phyloP scores from a whole-genome alignment of 1,284 basidiomycete genomes.

The Leccinum proximum region DNA sequence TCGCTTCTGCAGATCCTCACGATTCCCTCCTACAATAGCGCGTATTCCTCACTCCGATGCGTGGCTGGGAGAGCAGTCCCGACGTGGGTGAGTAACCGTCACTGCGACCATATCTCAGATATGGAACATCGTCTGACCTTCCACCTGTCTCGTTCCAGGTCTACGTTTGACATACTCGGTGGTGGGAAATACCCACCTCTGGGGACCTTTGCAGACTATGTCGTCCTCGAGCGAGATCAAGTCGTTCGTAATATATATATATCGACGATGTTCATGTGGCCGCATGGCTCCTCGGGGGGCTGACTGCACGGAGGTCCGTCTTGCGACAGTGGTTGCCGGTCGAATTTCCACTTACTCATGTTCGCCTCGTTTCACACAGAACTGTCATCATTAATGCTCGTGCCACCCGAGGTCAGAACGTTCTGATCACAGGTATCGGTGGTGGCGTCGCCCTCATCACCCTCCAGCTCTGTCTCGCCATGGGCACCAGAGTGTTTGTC shows the following conservation, averaged over 20 bases:
- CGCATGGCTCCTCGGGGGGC: constrained; percentile 73
- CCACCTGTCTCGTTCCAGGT: too few species aligned
- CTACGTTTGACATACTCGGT: too few species aligned
- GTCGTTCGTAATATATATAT: constrained; percentile 34
- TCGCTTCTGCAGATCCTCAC: too few species aligned
- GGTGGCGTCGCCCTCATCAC: constrained; percentile 82
- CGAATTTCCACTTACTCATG: not conserved
- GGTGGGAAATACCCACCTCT: too few species aligned
- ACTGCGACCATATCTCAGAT: too few species aligned
- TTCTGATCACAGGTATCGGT: constrained; percentile 81
- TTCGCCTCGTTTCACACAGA: constrained; percentile 35
- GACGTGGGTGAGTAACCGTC: too few species aligned
- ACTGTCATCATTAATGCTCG: constrained; percentile 69
- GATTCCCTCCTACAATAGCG: too few species aligned
- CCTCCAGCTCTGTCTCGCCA: constrained; percentile 74
- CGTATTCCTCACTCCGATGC: too few species aligned
- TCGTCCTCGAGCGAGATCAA: too few species aligned
- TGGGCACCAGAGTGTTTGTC: constrained; percentile 82
- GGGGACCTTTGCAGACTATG: too few species aligned
- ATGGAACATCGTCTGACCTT: too few species aligned
- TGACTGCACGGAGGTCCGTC: constrained; percentile 80
- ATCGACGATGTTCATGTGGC: constrained; percentile 62
- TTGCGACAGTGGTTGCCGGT: not conserved
- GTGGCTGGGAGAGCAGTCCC: too few species aligned
- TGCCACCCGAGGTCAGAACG: constrained; percentile 62